Conservation (phyloP, 495 filamentous ascomycete genomes). For the Penicillium argentinense region DNA sequence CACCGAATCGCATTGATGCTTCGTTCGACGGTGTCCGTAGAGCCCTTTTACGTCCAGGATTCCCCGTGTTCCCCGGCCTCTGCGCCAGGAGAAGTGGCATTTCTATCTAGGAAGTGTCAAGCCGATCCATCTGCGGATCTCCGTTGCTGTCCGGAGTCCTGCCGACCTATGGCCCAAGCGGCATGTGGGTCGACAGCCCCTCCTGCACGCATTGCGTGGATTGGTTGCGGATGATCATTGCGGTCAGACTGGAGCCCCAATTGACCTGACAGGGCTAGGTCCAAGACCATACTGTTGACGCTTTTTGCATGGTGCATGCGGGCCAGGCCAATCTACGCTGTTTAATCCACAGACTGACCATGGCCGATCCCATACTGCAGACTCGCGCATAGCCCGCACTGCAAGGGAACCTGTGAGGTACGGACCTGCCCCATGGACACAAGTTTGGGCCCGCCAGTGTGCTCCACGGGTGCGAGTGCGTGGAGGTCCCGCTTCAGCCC, state of each 20-base stretch:
- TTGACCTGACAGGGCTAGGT: slow-evolving; percentile 9
- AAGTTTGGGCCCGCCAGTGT: not conserved
- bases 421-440: not conserved
- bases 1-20: not conserved
- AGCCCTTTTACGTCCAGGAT: too few relatives aligned
- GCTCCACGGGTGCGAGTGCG: not conserved
- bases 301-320: slow-evolving; percentile 6
- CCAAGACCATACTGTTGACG: not conserved
- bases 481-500: slow-evolving; percentile 4
- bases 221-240: slow-evolving; percentile 15
- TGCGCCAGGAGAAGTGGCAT: too few relatives aligned
- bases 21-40: too few relatives aligned
- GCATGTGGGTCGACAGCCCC: slow-evolving; percentile 23
- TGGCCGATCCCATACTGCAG: slow-evolving; percentile 7
- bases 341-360: slow-evolving; percentile 6
- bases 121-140: slow-evolving; percentile 20
- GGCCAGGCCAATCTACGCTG: slow-evolving; percentile 9
- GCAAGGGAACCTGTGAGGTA: slow-evolving; percentile 19
- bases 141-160: slow-evolving; percentile 10
- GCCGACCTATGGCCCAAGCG: slow-evolving; percentile 25
- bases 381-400: slow-evolving; percentile 4
- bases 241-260: slow-evolving; percentile 16
- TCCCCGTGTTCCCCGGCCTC: not conserved
- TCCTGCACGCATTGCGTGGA: slow-evolving; percentile 11
- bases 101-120: too few relatives aligned